These are phyloP conservation scores for Penicillium brasilianum DNA, from an alignment of 2,329 filamentous ascomycete genomes.

Conservation along the genomic window DNA sequence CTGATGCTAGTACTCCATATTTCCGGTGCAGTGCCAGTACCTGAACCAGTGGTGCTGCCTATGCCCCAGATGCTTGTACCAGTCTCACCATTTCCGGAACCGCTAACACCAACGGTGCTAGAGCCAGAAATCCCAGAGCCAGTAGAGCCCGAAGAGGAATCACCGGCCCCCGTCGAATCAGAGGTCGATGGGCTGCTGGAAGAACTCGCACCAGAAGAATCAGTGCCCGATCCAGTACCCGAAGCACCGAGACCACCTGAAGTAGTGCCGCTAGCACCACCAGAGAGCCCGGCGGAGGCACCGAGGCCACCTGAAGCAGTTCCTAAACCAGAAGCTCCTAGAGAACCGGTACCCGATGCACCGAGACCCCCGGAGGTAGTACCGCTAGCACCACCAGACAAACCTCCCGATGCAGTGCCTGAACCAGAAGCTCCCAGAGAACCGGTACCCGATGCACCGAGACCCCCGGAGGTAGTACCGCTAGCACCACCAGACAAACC, in stretches of 20 bases:
- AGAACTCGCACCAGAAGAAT: slow-evolving; percentile 15
- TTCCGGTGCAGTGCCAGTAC: slow-evolving; percentile 7
- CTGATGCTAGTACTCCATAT: slow-evolving; percentile 19
- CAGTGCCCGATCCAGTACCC: too few species aligned
- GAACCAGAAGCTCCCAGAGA: slow-evolving; percentile 1
- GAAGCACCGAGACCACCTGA: slow-evolving; percentile 7
- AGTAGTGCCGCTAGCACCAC: neutral
- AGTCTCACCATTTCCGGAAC: slow-evolving; percentile 20
- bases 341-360: slow-evolving; percentile 10
- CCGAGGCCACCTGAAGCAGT: neutral
- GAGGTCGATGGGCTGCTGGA: slow-evolving; percentile 4
- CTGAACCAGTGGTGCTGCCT: slow-evolving; percentile 13
- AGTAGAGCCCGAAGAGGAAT: slow-evolving; percentile 20
- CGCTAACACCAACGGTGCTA: slow-evolving; percentile 18
- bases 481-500: slow-evolving; percentile 7
- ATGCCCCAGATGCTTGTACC: slow-evolving; percentile 11
- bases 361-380: neutral
- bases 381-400: slow-evolving; percentile 8
- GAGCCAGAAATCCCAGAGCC: slow-evolving; percentile 21
- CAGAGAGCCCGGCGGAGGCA: too few species aligned
- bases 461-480: neutral
- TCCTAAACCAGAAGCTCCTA: slow-evolving; percentile 4
- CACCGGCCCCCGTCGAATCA: slow-evolving; percentile 9
- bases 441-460: neutral
- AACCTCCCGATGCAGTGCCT: slow-evolving; percentile 6